Conservation (phyloP, 768 basidiomycete genomes). For the Lentinula sp. region DNA sequence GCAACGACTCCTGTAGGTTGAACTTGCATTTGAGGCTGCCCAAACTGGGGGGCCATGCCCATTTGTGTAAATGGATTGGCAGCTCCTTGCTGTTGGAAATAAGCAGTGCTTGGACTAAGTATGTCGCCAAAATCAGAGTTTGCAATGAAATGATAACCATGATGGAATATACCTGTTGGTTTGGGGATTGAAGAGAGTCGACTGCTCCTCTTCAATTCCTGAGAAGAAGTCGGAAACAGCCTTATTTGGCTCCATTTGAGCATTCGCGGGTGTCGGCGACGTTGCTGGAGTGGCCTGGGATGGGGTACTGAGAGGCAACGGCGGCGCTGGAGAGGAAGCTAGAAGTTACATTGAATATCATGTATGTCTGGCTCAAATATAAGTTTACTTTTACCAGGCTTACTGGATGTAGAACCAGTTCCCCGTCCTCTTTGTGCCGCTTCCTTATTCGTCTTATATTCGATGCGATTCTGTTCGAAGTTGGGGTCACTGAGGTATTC, state of each 20-base stretch:
- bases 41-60: constrained; percentile 42
- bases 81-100: constrained; percentile 52
- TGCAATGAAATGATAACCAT: background rate
- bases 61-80: constrained; percentile 77
- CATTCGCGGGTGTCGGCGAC: constrained; percentile 15
- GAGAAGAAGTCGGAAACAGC: constrained; percentile 80
- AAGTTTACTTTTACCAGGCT: background rate
- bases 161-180: constrained; percentile 42
- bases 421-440: constrained; percentile 40
- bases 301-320: constrained; percentile 7
- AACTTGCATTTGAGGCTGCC: constrained; percentile 32
- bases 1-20: constrained; percentile 57
- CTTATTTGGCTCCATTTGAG: constrained; percentile 33
- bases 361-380: background rate
- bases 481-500: constrained; percentile 96
- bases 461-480: constrained; percentile 91
- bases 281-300: constrained; percentile 14
- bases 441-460: constrained; percentile 82
- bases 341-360: background rate
- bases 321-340: constrained; percentile 12
- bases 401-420: constrained; percentile 10
- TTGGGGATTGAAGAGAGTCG: constrained; percentile 63
- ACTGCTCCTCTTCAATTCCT: constrained; percentile 79
- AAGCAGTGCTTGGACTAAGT: constrained; percentile 38
- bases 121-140: background rate